These are phyloP conservation scores for Pleurotus platypus DNA, from an alignment of 768 basidiomycete species.

Conservation along the genomic window DNA sequence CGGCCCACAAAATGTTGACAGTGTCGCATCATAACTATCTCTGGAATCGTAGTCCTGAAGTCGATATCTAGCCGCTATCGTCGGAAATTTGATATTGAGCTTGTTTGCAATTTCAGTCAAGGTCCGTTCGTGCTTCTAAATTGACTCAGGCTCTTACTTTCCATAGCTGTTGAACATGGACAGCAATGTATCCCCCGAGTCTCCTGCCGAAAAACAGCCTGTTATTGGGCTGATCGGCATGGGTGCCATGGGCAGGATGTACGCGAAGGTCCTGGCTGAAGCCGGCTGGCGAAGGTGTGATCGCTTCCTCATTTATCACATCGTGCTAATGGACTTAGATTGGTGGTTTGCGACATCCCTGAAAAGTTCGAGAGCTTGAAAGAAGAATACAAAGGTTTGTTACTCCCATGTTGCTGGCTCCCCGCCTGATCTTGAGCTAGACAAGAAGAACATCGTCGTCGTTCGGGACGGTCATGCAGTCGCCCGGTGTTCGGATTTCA, in stretches of 20 bases:
- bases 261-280: conserved; percentile 68
- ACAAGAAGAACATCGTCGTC: conserved; percentile 57
- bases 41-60: no score
- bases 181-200: conserved; percentile 26
- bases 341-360: conserved; percentile 86
- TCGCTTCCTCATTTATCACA: conserved; percentile 7
- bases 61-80: no score
- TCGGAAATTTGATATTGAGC: no score
- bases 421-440: conserved; percentile 28
- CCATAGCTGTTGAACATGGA: conserved; percentile 1
- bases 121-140: no score
- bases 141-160: neutral
- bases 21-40: no score
- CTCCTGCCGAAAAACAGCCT: conserved; percentile 48
- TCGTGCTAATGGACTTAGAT: conserved; percentile 41
- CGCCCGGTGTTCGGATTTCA: conserved; percentile 85
- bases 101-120: no score
- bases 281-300: conserved; percentile 84
- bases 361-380: conserved; percentile 64
- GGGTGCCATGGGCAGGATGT: conserved; percentile 98
- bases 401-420: neutral
- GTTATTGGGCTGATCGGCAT: conserved; percentile 92
- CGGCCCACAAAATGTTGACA: no score
- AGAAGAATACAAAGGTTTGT: conserved; percentile 56
- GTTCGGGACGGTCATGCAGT: conserved; percentile 83